phyloP scores from a whole-genome alignment of 2,329 filamentous ascomycete genomes.

The Neonectria punicea region DNA sequence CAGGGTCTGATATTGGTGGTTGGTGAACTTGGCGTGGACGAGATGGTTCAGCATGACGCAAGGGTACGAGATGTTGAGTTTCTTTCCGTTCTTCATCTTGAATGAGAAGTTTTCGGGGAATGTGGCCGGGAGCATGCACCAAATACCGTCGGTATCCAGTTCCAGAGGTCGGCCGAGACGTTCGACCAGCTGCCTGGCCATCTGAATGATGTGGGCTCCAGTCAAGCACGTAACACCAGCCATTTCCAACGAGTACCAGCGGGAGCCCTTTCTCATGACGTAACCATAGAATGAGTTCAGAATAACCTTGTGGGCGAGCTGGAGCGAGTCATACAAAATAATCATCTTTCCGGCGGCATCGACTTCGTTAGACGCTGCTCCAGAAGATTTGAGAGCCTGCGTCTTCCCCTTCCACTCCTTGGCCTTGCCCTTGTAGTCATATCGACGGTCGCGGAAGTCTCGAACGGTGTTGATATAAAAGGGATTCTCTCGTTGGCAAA shows the following conservation, averaged over 20 bases:
- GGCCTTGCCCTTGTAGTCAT: slow-evolving; percentile 98
- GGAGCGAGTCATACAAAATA: slow-evolving; percentile 91
- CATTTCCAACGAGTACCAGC: slow-evolving; percentile 99
- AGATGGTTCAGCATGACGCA: slow-evolving; percentile 99
- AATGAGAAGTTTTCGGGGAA: slow-evolving; percentile 98
- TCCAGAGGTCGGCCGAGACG: slow-evolving; percentile 92
- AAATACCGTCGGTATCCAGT: slow-evolving; percentile 98
- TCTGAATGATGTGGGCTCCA: slow-evolving; percentile 94
- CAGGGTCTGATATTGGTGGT: slow-evolving; percentile 95
- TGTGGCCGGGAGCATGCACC: slow-evolving; percentile 97
- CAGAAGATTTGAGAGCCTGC: slow-evolving; percentile 83
- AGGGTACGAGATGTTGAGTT: slow-evolving; percentile 94
- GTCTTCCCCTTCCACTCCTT: slow-evolving; percentile 99
- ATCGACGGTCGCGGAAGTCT: slow-evolving; percentile 95
- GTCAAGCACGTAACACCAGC: slow-evolving; percentile 97
- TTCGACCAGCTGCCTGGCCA: slow-evolving; percentile 93
- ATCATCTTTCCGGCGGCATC: slow-evolving; percentile 99
- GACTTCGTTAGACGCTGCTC: slow-evolving; percentile 79
- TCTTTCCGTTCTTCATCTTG: slow-evolving; percentile 95
- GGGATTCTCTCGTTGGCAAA: slow-evolving; percentile 96
- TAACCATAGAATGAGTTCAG: slow-evolving; percentile 99
- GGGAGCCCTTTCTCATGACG: slow-evolving; percentile 98
- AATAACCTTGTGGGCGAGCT: slow-evolving; percentile 98
- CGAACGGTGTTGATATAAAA: slow-evolving; percentile 98
- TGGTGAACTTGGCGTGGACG: slow-evolving; percentile 94